Conservation (phyloP, 23 red algal species). For the Gracilaria caudata region DNA sequence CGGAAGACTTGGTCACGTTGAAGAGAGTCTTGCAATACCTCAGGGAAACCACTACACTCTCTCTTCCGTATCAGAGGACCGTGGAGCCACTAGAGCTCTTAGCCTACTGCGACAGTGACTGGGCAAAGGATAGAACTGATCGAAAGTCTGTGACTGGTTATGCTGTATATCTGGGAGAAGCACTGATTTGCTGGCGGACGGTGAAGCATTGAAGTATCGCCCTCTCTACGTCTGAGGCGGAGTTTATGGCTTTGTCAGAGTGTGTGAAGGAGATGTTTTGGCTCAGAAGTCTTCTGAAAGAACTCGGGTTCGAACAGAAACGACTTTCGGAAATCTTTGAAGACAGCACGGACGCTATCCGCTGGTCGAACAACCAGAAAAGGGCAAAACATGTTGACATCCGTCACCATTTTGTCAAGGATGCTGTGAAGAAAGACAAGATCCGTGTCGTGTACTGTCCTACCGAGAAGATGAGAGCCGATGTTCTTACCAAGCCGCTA, state of each 20-base stretch:
- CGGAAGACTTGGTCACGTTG: neutral
- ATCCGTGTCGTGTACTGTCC: constrained; percentile 9
- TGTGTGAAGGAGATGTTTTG: constrained; percentile 43
- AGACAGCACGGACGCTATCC: constrained; percentile 10
- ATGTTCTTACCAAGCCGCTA: constrained; percentile 23
- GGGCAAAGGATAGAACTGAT: neutral
- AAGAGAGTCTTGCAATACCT: constrained; percentile 25
- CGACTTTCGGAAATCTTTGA: constrained; percentile 2
- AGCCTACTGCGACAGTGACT: neutral
- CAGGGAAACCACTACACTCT: neutral
- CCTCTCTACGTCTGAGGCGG: constrained; percentile 8
- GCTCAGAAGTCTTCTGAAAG: neutral
- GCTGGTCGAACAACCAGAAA: constrained; percentile 4
- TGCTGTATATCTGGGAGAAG: neutral
- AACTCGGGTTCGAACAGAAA: neutral
- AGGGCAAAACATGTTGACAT: constrained; percentile 21
- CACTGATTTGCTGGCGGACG: neutral
- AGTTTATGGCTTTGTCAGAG: constrained; percentile 25
- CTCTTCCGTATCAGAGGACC: neutral
- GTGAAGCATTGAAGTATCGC: neutral
- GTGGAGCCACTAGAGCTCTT: neutral
- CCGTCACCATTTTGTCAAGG: constrained; percentile 25
- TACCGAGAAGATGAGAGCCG: neutral
- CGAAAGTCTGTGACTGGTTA: neutral
- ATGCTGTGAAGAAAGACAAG: neutral